Evolutionary conservation across 2,329 filamentous ascomycete species (phyloP), one percentile per base, ranked within the genome.

Genomic region (Fusarium globosum): DNA sequence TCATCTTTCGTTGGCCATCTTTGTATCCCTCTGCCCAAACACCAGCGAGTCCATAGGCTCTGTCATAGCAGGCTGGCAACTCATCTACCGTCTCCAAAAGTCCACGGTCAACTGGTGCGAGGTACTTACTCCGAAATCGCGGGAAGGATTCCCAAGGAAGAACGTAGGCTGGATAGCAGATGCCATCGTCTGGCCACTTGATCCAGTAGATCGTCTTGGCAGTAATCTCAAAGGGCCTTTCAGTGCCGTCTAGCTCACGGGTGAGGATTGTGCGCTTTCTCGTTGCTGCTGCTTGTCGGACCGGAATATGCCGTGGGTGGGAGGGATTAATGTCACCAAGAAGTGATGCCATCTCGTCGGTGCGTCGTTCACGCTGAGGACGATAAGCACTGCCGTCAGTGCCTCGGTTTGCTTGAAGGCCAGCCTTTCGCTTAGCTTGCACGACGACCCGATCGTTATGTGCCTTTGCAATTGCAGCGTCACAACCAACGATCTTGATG

Each of bases 291-390:
- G 3, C 51, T 55, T 28, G 35, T n/a, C 35, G 11, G 5, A 18
- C 1, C 2, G 23, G 51, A 3, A 28, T 12, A 13, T 55, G 23
- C 6, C 35, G 11, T 2, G 35, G 18, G 16, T 30, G 14, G 0
- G 35, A 18, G 20, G 51, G 23, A 11, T 2, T 41, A 1, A 41
- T 10, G 12, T 30, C 51, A 16, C 14, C 15, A 16, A 41, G 35
- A n/a, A 38, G 49, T 3, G 35, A 7, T 15, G 33, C 23, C 9
- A 52, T 52, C 3, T 26, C 13, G 4, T 7, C 8, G 8, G 18
- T 8, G 16, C 9, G 13, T n/a, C 10, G 6, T 9, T 4, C 11
- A 4, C 4, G 16, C 18, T 6, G 30, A 33, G 11, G 30, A 35
- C 21, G 30, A 35, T 23, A 41, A 1, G 11, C 7, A 6, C 1